phyloP scores from a whole-genome alignment of 1,139 yeast species.

The Torulaspora globosa region DNA sequence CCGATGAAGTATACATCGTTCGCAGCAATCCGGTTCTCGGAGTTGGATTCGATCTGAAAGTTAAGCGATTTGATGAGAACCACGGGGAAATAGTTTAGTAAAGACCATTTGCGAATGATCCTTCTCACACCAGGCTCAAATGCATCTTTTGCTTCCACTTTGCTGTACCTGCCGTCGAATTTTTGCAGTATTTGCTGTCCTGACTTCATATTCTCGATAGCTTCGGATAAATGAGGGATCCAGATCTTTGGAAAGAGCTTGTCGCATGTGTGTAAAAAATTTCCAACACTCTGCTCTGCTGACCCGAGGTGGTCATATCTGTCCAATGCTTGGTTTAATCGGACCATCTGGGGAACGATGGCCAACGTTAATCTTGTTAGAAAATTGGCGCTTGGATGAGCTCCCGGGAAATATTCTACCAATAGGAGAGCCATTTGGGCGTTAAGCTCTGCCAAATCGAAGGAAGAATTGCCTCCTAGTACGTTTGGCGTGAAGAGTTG shows the following conservation, averaged over 20 bases:
- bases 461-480: slow-evolving; percentile 8
- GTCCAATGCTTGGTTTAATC: slow-evolving; percentile 8
- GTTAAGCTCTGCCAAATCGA: slow-evolving; percentile 14
- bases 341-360: slow-evolving; percentile 12
- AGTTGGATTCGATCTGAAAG: slow-evolving; percentile 9
- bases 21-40: background rate
- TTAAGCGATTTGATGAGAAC: slow-evolving; percentile 16
- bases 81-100: slow-evolving; percentile 15
- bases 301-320: slow-evolving; percentile 6
- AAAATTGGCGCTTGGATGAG: background rate
- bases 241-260: slow-evolving; percentile 10
- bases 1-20: slow-evolving; percentile 2
- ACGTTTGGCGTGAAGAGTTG: slow-evolving; percentile 14
- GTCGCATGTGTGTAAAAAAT: slow-evolving; percentile 10
- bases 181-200: slow-evolving; percentile 4
- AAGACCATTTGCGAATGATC: slow-evolving; percentile 12
- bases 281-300: slow-evolving; percentile 3
- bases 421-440: slow-evolving; percentile 11
- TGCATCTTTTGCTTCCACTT: slow-evolving; percentile 6
- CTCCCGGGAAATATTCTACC: slow-evolving; percentile 3
- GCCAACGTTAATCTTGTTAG: slow-evolving; percentile 6
- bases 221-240: slow-evolving; percentile 9
- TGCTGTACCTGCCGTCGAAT: slow-evolving; percentile 9
- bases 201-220: slow-evolving; percentile 5
- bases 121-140: background rate